These are phyloP conservation scores for Nadsonia commutata DNA, from an alignment of 1,139 yeast genomes.

Conservation along the genomic window DNA sequence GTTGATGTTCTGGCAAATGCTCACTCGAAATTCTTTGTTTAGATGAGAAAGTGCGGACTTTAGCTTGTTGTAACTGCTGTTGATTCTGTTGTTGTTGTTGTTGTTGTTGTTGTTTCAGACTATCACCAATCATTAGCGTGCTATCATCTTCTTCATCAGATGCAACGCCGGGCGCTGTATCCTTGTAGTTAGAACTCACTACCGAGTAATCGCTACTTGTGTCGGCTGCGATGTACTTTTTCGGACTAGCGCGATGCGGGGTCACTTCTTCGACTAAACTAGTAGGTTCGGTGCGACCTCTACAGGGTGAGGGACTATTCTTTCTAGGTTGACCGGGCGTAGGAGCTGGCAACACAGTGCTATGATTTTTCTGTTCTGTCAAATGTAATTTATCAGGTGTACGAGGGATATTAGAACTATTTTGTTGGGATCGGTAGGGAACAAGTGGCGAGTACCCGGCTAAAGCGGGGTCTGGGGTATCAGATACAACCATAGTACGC, in stretches of 20 bases:
- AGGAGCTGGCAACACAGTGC: conserved; percentile 71
- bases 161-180: background rate
- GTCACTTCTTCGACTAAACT: background rate
- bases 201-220: background rate
- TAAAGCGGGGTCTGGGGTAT: conserved; percentile 51
- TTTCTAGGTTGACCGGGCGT: conserved; percentile 98
- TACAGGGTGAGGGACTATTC: conserved; percentile 16
- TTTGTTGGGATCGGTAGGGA: conserved; percentile 18
- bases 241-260: background rate
- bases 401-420: conserved; percentile 2
- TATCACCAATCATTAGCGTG: conserved; percentile 5
- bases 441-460: conserved; percentile 70
- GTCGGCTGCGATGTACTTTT: background rate
- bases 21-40: background rate
- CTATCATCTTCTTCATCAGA: background rate
- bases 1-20: background rate
- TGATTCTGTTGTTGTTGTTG: conserved; percentile 6
- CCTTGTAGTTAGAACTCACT: background rate
- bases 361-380: conserved; percentile 54
- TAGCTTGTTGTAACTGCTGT: conserved; percentile 2
- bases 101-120: conserved; percentile 6
- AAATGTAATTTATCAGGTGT: conserved; percentile 72
- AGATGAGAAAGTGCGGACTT: background rate
- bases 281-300: background rate
- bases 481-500: conserved; percentile 75